Evolutionary conservation across 257 asterid genomes (phyloP).

Genomic region (Asclepias syriaca): DNA sequence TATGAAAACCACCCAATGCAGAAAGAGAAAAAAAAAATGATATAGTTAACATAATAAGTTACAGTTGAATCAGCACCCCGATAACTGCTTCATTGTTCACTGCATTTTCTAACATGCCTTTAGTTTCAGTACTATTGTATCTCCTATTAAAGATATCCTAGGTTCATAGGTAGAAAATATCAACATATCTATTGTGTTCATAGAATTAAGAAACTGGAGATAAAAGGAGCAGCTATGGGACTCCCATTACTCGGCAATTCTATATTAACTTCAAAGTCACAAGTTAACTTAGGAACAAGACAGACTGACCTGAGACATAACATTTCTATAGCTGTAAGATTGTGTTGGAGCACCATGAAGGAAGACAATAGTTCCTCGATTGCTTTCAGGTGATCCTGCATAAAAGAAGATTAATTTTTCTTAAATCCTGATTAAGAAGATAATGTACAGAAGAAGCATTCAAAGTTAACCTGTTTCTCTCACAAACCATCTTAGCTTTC

Average conservation of each 20-base stretch:
- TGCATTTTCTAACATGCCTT: background rate
- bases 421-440: constrained; percentile 3
- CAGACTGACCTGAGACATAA: constrained; percentile 92
- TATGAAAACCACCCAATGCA: background rate
- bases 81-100: background rate
- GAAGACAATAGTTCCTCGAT: constrained; percentile 77
- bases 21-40: too few relatives aligned
- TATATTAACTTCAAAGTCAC: background rate
- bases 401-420: constrained; percentile 16
- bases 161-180: background rate
- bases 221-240: background rate
- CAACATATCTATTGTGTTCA: background rate
- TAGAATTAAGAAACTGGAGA: background rate
- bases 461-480: constrained; percentile 78
- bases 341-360: constrained; percentile 99
- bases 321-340: constrained; percentile 89
- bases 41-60: background rate
- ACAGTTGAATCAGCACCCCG: background rate
- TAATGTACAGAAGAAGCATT: background rate
- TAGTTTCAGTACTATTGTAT: background rate
- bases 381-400: constrained; percentile 70
- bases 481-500: constrained; percentile 89
- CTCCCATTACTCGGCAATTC: background rate
- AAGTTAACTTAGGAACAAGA: constrained; percentile 24
- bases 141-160: background rate